Base-by-base conservation (phyloP, 2,329 filamentous ascomycete species). In the Arthrobotrys entomopaga region DNA sequence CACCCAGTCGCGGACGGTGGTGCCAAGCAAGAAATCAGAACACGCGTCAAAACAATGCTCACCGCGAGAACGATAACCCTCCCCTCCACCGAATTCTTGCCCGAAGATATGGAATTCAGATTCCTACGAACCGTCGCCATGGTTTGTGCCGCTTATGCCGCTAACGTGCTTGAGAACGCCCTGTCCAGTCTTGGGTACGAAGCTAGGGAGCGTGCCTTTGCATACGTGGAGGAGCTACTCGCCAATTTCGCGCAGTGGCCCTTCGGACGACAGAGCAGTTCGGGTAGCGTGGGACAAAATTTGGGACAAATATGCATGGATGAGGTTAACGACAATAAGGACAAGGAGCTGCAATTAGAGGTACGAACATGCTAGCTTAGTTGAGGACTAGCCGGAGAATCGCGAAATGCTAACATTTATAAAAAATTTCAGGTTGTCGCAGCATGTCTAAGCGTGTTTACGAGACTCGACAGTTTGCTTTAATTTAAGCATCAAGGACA, bases 181-280 rank as follows among this genome's bases (percentile, higher is more conserved):
- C 84, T 99, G 79, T 92, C 91, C 66, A 96, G 91, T 13, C 87
- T 99, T 76, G 92, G 93, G 78, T 95, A 98, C 81, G 95, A 99
- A 84, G 90, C 94, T 65, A 86, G 95, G 78, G 95, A 99, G 83
- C 87, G 94, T 78, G 94, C 95, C 3, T 99, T 98, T 82, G 92
- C 93, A 46, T 94, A 98, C 84, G 96, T 97, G 16, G 95, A 99
- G 82, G 95, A 98, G 83, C 84, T 99, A 77, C 85, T 99, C 70
- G 92, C 92, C 48, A 94, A 98, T 81, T 99, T 97, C 83, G 96
- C 92, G 79, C 95, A 98, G 84, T 99, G 91, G 90, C 95, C 95
- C 0, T 99, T 99, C 83, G 93, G 90, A 61, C 90, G 89, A 83
- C 91, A 93, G 82, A 91, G 92, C 26, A 88, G 88, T 38, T 88